Conservation (phyloP, 192 early-diverging fungal species). For the Entophlyctis helioformis region DNA sequence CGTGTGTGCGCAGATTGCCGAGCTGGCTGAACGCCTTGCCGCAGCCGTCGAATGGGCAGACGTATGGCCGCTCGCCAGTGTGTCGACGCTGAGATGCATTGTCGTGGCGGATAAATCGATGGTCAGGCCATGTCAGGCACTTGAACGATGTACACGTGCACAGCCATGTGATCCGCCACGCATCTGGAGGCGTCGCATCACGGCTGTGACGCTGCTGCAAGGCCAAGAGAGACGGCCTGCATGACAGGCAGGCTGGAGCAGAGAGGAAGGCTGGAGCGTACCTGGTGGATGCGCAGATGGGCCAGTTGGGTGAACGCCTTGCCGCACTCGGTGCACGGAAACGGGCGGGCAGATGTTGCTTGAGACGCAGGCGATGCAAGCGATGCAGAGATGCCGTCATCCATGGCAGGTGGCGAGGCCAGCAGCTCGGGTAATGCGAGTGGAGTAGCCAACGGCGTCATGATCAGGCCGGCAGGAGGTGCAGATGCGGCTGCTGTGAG, state of each 20-base stretch:
- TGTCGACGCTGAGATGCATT: conserved; percentile 38
- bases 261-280: background rate
- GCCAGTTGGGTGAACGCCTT: conserved; percentile 59
- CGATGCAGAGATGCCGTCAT: too few relatives aligned
- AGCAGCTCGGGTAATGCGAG: too few relatives aligned
- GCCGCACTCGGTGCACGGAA: conserved; percentile 37
- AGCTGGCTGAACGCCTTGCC: conserved; percentile 70
- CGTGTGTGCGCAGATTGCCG: conserved; percentile 62
- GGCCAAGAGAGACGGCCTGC: background rate
- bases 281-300: conserved; percentile 63
- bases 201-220: conserved; percentile 3
- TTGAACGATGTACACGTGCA: background rate
- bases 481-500: too few relatives aligned
- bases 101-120: background rate
- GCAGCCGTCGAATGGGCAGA: conserved; percentile 28
- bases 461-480: too few relatives aligned
- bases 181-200: conserved; percentile 4
- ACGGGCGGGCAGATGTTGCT: too few relatives aligned
- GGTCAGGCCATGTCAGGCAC: background rate
- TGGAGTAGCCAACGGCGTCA: too few relatives aligned
- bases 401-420: too few relatives aligned
- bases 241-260: too few relatives aligned
- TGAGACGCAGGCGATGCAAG: too few relatives aligned
- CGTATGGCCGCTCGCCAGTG: conserved; percentile 50
- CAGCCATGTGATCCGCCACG: conserved; percentile 5